These are phyloP conservation scores for Abortiporus biennis DNA, from an alignment of 1,284 basidiomycete genomes.

Conservation along the genomic window DNA sequence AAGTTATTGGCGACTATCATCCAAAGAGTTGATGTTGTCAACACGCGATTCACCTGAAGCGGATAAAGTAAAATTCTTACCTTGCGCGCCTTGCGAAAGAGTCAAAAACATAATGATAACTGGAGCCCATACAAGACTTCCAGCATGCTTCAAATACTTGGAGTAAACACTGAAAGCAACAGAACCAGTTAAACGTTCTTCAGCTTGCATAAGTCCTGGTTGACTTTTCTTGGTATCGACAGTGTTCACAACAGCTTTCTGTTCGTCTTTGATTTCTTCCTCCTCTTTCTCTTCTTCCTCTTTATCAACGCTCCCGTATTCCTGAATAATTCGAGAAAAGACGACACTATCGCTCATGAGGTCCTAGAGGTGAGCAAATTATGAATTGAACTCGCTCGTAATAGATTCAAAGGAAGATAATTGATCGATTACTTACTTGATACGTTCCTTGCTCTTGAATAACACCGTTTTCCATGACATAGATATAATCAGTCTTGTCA, in stretches of 20 bases:
- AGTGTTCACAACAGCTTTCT: conserved; percentile 8
- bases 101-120: conserved; percentile 29
- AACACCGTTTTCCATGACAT: conserved; percentile 66
- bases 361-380: conserved; percentile 30
- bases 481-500: conserved; percentile 61
- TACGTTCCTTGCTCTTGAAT: conserved; percentile 64
- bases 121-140: conserved; percentile 34
- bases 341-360: conserved; percentile 45
- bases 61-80: conserved; percentile 11
- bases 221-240: conserved; percentile 8
- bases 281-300: conserved; percentile 13
- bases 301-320: conserved; percentile 44
- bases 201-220: conserved; percentile 27
- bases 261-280: conserved; percentile 6
- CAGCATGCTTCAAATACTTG: conserved; percentile 38
- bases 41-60: not conserved
- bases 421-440: conserved; percentile 28
- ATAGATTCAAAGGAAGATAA: not conserved
- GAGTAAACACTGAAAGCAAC: conserved; percentile 28
- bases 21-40: too few relatives aligned
- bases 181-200: conserved; percentile 29
- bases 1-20: conserved; percentile 34
- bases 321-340: conserved; percentile 58
- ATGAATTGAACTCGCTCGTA: too few relatives aligned
- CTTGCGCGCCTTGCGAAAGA: conserved; percentile 24